A percentile compares a stretch with the other conserved stretches of the same genome.
Conservation (phyloP, 192 early-diverging fungal species). For the Coemansia pectinata region DNA sequence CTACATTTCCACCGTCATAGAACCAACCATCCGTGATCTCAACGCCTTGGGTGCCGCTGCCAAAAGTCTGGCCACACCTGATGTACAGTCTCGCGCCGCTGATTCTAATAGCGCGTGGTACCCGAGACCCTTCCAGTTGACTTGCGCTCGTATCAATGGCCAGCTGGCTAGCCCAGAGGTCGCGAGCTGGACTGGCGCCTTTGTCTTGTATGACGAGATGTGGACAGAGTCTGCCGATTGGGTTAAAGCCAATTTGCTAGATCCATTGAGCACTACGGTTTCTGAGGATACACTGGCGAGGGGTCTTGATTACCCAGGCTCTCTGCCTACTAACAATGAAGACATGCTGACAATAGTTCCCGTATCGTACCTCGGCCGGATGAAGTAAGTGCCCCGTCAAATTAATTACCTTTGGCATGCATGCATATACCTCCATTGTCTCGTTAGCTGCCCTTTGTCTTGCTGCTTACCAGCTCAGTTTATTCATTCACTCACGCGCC, state of each 20-base stretch:
- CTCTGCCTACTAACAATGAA: constrained; percentile 26
- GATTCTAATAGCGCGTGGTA: constrained; percentile 18
- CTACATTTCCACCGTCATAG: constrained; percentile 26
- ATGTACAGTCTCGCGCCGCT: neutral
- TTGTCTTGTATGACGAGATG: constrained; percentile 33
- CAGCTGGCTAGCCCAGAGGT: constrained; percentile 36
- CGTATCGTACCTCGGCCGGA: constrained; percentile 47
- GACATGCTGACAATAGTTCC: constrained; percentile 39
- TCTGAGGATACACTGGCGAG: constrained; percentile 32
- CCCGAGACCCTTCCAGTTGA: constrained; percentile 32
- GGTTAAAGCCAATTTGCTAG: constrained; percentile 19
- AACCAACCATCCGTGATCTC: constrained; percentile 37
- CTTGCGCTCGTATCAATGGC: constrained; percentile 27
- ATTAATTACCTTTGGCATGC: neutral
- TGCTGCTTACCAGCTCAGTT: neutral
- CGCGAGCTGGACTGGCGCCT: constrained; percentile 42
- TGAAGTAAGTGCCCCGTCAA: constrained; percentile 37
- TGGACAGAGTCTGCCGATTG: constrained; percentile 32
- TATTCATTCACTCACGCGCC: neutral
- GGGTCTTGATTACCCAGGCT: constrained; percentile 48
- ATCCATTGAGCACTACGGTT: constrained; percentile 5
- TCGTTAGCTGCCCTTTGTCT: neutral
- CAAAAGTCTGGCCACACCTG: neutral
- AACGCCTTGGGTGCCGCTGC: constrained; percentile 27
- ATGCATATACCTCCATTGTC: constrained; percentile 1